Evolutionary conservation across 2,329 filamentous ascomycete genomes (phyloP).

Genomic region (Ceratocystis ficicola): DNA sequence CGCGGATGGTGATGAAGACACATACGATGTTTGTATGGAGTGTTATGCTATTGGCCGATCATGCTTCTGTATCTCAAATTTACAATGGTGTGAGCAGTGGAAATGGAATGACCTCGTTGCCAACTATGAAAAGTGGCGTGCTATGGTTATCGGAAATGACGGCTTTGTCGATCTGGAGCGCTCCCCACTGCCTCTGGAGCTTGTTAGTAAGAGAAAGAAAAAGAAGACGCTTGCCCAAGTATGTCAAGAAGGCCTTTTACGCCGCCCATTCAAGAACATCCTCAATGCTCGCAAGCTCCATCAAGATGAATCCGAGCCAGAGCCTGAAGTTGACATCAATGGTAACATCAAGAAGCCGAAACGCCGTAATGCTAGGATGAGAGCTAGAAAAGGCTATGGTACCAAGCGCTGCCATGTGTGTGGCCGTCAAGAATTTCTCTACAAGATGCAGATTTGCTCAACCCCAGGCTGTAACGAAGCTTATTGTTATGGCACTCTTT

Average conservation of each 20-base stretch:
- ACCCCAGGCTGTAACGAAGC: slow-evolving; percentile 54
- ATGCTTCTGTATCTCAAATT: slow-evolving; percentile 72
- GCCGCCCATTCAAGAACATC: slow-evolving; percentile 72
- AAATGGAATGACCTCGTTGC: slow-evolving; percentile 64
- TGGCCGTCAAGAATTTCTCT: slow-evolving; percentile 63
- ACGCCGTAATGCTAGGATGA: background rate
- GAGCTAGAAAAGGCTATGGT: slow-evolving; percentile 31
- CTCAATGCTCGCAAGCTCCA: slow-evolving; percentile 41
- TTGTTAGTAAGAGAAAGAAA: slow-evolving; percentile 52
- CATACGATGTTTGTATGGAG: slow-evolving; percentile 95
- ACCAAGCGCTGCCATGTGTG: slow-evolving; percentile 75
- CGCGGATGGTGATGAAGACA: slow-evolving; percentile 58
- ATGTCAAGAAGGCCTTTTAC: slow-evolving; percentile 77
- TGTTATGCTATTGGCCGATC: slow-evolving; percentile 96
- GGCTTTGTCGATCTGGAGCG: slow-evolving; percentile 51
- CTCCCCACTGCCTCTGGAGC: slow-evolving; percentile 58
- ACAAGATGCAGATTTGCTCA: slow-evolving; percentile 74
- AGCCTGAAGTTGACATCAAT: slow-evolving; percentile 52
- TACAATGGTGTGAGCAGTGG: slow-evolving; percentile 91
- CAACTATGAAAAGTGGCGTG: slow-evolving; percentile 73
- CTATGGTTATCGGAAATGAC: slow-evolving; percentile 62
- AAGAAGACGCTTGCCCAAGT: slow-evolving; percentile 81
- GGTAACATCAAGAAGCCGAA: slow-evolving; percentile 30
- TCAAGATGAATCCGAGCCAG: slow-evolving; percentile 30
- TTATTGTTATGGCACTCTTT: slow-evolving; percentile 91